Evolutionary conservation across 2,329 filamentous ascomycete species (phyloP).

Genomic region (Fusarium verrucosum): DNA sequence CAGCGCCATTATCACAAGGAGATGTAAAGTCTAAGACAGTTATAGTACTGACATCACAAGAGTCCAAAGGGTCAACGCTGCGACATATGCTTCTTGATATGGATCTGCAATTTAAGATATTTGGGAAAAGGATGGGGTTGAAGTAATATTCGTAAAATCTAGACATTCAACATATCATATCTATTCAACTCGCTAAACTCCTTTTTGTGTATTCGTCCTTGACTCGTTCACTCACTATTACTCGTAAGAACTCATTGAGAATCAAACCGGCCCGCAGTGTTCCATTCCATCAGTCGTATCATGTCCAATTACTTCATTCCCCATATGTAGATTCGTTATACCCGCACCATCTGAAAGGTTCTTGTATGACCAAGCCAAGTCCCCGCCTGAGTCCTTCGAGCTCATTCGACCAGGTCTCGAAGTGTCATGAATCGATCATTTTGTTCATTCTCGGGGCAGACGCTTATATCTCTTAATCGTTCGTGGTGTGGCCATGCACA

Average conservation of each 20-base stretch:
- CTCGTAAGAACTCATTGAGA: background rate
- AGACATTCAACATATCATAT: background rate
- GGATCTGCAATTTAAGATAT: background rate
- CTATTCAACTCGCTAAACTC: background rate
- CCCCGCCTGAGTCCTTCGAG: no score
- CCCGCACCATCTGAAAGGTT: no score
- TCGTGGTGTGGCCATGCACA: slow-evolving; percentile 54
- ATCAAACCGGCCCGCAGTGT: background rate
- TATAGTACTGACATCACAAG: background rate
- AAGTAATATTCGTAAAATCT: background rate
- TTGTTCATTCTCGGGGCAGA: background rate
- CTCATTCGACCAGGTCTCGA: no score
- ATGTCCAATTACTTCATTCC: background rate
- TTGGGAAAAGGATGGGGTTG: background rate
- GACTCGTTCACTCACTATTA: background rate
- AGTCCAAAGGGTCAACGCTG: background rate
- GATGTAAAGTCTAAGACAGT: background rate
- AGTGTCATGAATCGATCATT: background rate
- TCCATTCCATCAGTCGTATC: background rate
- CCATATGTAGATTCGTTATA: background rate
- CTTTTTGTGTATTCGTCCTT: background rate
- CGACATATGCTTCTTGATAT: background rate
- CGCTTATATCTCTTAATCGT: slow-evolving; percentile 52
- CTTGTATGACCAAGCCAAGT: no score
- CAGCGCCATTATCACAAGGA: background rate